phyloP scores from a whole-genome alignment of 1,284 basidiomycete species.

The Boletellus deceptivus region DNA sequence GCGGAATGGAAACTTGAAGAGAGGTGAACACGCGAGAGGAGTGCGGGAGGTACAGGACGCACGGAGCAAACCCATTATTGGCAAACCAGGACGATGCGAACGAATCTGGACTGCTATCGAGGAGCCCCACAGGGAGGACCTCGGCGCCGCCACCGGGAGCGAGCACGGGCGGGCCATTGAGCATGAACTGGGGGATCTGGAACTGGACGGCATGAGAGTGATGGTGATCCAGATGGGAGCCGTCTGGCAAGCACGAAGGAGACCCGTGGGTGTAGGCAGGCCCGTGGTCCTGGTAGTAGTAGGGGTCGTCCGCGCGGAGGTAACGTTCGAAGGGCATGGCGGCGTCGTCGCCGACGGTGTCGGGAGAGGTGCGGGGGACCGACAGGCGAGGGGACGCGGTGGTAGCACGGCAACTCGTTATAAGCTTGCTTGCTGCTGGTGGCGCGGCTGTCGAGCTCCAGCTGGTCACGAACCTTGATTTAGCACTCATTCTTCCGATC shows the following conservation, averaged over 20 bases:
- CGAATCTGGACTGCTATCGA: conserved; percentile 32
- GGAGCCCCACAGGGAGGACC: conserved; percentile 51
- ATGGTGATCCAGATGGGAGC: conserved; percentile 17
- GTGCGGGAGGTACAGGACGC: conserved; percentile 7
- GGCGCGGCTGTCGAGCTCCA: too few relatives aligned
- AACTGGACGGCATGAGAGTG: conserved; percentile 45
- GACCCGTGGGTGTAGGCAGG: neutral
- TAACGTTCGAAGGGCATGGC: conserved; percentile 43
- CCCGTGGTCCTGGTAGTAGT: conserved; percentile 18
- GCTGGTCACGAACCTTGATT: neutral
- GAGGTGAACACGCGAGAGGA: conserved; percentile 17
- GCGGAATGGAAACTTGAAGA: conserved; percentile 26
- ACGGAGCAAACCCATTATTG: conserved; percentile 44
- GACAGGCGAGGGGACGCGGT: neutral
- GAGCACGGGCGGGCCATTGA: conserved; percentile 52
- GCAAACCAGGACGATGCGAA: conserved; percentile 47
- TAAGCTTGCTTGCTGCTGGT: neutral
- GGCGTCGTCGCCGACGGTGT: conserved; percentile 5
- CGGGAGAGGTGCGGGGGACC: neutral
- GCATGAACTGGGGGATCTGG: conserved; percentile 64
- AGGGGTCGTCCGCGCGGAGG: conserved; percentile 24
- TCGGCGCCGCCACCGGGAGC: conserved; percentile 73
- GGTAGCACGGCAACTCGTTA: neutral
- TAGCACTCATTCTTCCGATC: conserved; percentile 14
- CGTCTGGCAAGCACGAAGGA: conserved; percentile 3